phyloP scores from a whole-genome alignment of 108 stramenopile species.

The Asterionellopsis glacialis region DNA sequence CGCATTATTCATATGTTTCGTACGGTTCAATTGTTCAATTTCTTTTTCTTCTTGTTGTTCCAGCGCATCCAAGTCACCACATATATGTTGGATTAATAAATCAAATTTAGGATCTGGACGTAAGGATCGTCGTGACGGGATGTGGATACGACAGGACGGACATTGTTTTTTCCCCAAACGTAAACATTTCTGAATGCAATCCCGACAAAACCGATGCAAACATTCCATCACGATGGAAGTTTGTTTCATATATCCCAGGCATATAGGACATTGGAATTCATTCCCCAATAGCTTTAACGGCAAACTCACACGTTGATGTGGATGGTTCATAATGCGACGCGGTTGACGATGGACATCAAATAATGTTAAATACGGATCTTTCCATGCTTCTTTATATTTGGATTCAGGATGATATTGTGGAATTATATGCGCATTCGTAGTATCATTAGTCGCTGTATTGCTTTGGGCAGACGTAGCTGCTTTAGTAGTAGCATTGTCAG shows the following conservation, averaged over 20 bases:
- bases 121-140: slow-evolving; percentile 43
- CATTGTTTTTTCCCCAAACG: slow-evolving; percentile 58
- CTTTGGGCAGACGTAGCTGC: no score
- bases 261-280: slow-evolving; percentile 55
- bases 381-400: slow-evolving; percentile 37
- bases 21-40: neutral
- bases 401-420: slow-evolving; percentile 30
- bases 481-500: no score
- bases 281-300: slow-evolving; percentile 13
- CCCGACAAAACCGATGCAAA: slow-evolving; percentile 63
- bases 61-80: slow-evolving; percentile 19
- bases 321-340: slow-evolving; percentile 14
- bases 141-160: slow-evolving; percentile 55
- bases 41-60: slow-evolving; percentile 13
- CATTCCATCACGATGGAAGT: slow-evolving; percentile 60
- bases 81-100: slow-evolving; percentile 4
- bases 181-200: slow-evolving; percentile 58
- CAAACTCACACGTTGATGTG: slow-evolving; percentile 11
- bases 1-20: neutral
- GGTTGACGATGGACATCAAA: slow-evolving; percentile 52
- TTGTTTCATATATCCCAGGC: slow-evolving; percentile 50
- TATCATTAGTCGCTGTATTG: no score
- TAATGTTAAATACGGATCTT: slow-evolving; percentile 41
- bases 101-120: slow-evolving; percentile 19
- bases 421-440: no score